Evolutionary conservation across 805 yeast genomes (phyloP).

Genomic region (Starmera quercuum): DNA sequence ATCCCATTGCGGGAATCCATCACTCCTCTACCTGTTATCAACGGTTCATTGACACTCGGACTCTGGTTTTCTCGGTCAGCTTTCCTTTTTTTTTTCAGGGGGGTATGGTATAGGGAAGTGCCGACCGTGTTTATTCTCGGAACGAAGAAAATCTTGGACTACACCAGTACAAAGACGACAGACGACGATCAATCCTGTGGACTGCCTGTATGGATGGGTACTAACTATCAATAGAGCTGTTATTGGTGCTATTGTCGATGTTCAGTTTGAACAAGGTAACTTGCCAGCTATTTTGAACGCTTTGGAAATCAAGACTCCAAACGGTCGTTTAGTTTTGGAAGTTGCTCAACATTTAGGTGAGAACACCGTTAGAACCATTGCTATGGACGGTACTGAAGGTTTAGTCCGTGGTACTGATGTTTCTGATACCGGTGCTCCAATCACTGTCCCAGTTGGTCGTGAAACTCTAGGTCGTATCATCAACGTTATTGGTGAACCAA

Average conservation of each 20-base stretch:
- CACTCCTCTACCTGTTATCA: too few species aligned
- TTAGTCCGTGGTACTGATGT: constrained; percentile 94
- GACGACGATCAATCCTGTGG: too few species aligned
- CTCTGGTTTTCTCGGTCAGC: too few species aligned
- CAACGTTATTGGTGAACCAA: constrained; percentile 98
- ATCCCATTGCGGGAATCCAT: too few species aligned
- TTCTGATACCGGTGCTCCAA: constrained; percentile 95
- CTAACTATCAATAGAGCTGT: constrained; percentile 56
- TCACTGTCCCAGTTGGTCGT: constrained; percentile 98
- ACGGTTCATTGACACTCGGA: too few species aligned
- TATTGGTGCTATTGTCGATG: constrained; percentile 99
- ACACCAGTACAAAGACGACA: too few species aligned
- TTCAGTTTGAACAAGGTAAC: constrained; percentile 95
- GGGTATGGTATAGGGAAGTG: too few species aligned
- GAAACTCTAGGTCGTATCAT: constrained; percentile 98
- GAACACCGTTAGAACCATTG: constrained; percentile 99
- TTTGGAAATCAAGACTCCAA: constrained; percentile 73
- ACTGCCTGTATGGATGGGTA: too few species aligned
- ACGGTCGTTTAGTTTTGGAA: constrained; percentile 85
- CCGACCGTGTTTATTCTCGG: too few species aligned
- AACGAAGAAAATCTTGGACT: too few species aligned
- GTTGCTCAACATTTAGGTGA: constrained; percentile 99
- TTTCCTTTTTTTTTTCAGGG: too few species aligned
- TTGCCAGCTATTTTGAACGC: constrained; percentile 98
- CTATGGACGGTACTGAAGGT: constrained; percentile 99